Conservation (phyloP, 805 yeast genomes). For the Nakazawaea peltata region DNA sequence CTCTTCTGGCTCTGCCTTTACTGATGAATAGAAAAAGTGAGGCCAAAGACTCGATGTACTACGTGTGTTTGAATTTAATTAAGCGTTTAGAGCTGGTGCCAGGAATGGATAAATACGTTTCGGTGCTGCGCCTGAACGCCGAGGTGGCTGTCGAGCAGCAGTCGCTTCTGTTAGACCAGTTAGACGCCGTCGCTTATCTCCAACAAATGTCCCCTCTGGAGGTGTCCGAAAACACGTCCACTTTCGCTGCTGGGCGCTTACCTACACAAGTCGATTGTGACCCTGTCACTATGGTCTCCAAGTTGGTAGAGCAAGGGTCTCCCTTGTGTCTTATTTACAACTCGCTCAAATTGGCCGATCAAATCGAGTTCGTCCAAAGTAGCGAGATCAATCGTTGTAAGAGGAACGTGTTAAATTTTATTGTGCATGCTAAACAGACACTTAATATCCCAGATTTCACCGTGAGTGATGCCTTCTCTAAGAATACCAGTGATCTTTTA, state of each 20-base stretch:
- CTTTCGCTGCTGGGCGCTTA: slow-evolving; percentile 69
- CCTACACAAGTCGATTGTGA: slow-evolving; percentile 74
- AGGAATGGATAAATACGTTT: slow-evolving; percentile 61
- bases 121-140: slow-evolving; percentile 55
- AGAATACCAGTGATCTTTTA: slow-evolving; percentile 68
- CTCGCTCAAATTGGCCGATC: slow-evolving; percentile 42
- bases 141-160: slow-evolving; percentile 69
- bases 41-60: slow-evolving; percentile 61
- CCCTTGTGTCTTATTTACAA: slow-evolving; percentile 85
- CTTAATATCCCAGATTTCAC: slow-evolving; percentile 78
- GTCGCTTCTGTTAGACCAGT: slow-evolving; percentile 41
- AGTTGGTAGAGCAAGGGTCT: slow-evolving; percentile 84
- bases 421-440: slow-evolving; percentile 75
- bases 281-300: slow-evolving; percentile 88
- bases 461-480: slow-evolving; percentile 81
- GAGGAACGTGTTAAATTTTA: slow-evolving; percentile 82
- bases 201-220: slow-evolving; percentile 12
- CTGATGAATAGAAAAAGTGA: slow-evolving; percentile 58
- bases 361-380: slow-evolving; percentile 54
- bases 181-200: slow-evolving; percentile 1
- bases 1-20: slow-evolving; percentile 32
- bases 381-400: slow-evolving; percentile 83
- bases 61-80: slow-evolving; percentile 52
- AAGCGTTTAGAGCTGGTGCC: slow-evolving; percentile 49
- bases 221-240: slow-evolving; percentile 39